These are phyloP conservation scores for Pistacia atlantica DNA, from an alignment of 345 rosid genomes.

Conservation along the genomic window DNA sequence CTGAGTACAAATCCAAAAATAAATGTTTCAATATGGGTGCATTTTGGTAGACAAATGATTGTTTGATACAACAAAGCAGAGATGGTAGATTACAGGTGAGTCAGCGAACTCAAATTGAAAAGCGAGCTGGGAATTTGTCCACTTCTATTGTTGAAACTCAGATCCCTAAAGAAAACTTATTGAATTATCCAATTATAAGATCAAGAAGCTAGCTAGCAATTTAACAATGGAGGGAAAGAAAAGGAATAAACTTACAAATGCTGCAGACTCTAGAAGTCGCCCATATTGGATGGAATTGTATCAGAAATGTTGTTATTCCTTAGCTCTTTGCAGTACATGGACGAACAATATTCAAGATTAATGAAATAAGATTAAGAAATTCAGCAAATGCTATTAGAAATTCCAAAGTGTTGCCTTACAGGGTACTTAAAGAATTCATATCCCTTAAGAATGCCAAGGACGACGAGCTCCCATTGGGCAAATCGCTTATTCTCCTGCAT, in stretches of 20 bases:
- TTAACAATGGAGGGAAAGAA: background rate
- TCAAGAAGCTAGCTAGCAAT: background rate
- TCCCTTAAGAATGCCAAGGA: constrained; percentile 50
- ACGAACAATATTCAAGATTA: constrained; percentile 4
- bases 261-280: constrained; percentile 47
- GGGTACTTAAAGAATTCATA: constrained; percentile 43
- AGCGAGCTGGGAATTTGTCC: constrained; percentile 38
- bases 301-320: constrained; percentile 51
- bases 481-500: constrained; percentile 68
- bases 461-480: constrained; percentile 56
- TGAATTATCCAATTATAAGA: background rate
- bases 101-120: constrained; percentile 24
- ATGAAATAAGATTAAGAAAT: background rate
- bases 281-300: constrained; percentile 24
- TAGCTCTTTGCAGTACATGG: constrained; percentile 40
- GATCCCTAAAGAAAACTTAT: constrained; percentile 41
- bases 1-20: constrained; percentile 41
- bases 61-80: background rate
- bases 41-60: background rate
- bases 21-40: background rate
- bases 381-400: background rate
- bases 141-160: constrained; percentile 56
- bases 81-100: constrained; percentile 51
- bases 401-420: constrained; percentile 41
- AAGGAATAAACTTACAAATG: constrained; percentile 49